Conservation (phyloP, 139 green algal species). For the Asterochloris erici region DNA sequence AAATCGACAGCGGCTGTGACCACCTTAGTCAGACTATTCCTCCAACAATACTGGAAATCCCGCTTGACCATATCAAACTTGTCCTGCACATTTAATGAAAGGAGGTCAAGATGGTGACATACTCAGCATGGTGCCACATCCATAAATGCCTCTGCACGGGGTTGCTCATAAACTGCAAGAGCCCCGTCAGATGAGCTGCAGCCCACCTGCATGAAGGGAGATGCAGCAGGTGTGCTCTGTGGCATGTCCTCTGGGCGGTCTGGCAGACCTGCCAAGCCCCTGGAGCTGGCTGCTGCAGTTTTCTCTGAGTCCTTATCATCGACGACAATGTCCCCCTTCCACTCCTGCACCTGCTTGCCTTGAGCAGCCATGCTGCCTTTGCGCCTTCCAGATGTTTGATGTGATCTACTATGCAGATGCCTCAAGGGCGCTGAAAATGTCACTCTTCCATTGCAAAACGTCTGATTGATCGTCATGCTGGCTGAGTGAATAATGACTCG, state of each 20-base stretch:
- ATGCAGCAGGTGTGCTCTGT: constrained; percentile 10
- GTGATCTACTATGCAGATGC: too few relatives aligned
- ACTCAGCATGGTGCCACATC: background rate
- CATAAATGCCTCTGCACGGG: background rate
- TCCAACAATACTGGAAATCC: constrained; percentile 26
- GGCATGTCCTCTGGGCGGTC: constrained; percentile 10
- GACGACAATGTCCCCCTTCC: constrained; percentile 1
- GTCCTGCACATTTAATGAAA: constrained; percentile 1
- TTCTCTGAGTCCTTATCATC: constrained; percentile 10
- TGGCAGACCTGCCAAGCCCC: constrained; percentile 10
- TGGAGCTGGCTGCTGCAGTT: background rate
- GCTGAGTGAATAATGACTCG: too few relatives aligned
- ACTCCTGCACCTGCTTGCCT: too few relatives aligned
- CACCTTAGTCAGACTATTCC: constrained; percentile 17
- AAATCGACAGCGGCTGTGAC: too few relatives aligned
- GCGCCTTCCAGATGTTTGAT: too few relatives aligned
- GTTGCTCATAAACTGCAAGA: too few relatives aligned
- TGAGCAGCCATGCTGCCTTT: too few relatives aligned
- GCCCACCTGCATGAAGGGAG: constrained; percentile 7
- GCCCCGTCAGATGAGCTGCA: too few relatives aligned
- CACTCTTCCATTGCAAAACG: too few relatives aligned
- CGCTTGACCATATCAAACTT: constrained; percentile 20
- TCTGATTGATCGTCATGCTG: too few relatives aligned
- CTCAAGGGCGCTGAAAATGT: too few relatives aligned
- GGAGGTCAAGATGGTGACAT: background rate